A percentile compares a stretch with the other conserved stretches of the same genome.
Evolutionary conservation across 2,329 filamentous ascomycete species (phyloP).

Genomic region (Magnaporthales sp.): DNA sequence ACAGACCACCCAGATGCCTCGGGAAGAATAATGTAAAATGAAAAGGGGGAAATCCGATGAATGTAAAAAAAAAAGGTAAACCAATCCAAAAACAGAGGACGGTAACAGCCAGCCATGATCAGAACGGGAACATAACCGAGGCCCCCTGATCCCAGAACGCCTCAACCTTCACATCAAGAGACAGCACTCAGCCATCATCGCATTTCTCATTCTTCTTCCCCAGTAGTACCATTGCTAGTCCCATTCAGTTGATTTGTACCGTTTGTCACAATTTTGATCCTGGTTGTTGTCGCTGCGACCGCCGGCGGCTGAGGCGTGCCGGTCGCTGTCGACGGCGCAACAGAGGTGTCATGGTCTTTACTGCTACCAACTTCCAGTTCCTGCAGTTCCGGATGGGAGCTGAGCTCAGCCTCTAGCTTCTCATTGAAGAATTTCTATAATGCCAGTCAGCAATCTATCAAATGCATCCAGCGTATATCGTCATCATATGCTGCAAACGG

Average conservation of each 20-base stretch:
- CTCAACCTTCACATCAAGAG: background rate
- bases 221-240: background rate
- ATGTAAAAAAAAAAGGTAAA: background rate
- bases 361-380: slow-evolving; percentile 12
- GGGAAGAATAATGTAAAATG: slow-evolving; percentile 5
- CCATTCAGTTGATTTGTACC: slow-evolving; percentile 8
- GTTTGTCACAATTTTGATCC: slow-evolving; percentile 17
- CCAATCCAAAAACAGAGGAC: background rate
- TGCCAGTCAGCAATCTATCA: background rate
- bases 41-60: background rate
- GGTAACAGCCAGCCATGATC: background rate
- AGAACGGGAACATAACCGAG: background rate
- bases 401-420: slow-evolving; percentile 33
- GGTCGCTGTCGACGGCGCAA: slow-evolving; percentile 26
- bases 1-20: background rate
- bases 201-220: slow-evolving; percentile 7
- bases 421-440: slow-evolving; percentile 46
- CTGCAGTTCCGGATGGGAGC: slow-evolving; percentile 16
- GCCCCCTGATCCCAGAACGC: background rate
- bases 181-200: background rate
- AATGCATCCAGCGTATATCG: slow-evolving; percentile 4
- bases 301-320: slow-evolving; percentile 16
- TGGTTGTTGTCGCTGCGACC: slow-evolving; percentile 10
- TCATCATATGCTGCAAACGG: background rate
- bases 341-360: slow-evolving; percentile 29